These are phyloP conservation scores for Podaxis mareebaensis DNA, from an alignment of 768 basidiomycete genomes.

Conservation along the genomic window DNA sequence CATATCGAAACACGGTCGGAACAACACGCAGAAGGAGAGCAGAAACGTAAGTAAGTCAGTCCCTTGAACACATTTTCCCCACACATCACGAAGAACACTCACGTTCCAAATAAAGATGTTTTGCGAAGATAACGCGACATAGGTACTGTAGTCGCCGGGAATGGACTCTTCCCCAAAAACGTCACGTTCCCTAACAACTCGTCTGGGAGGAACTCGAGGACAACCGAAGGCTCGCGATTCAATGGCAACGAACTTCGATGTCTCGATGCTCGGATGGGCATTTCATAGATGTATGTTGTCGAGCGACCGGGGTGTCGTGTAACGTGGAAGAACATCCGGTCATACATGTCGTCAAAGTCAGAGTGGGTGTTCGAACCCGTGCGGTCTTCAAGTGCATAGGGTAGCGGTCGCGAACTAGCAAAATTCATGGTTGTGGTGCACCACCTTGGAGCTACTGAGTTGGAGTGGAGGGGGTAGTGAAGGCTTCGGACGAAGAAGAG, in stretches of 20 bases:
- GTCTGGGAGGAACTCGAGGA: conserved; percentile 61
- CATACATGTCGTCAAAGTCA: conserved; percentile 80
- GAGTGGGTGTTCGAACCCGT: conserved; percentile 53
- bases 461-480: neutral
- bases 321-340: conserved; percentile 70
- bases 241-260: conserved; percentile 55
- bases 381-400: conserved; percentile 51
- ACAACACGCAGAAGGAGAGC: neutral
- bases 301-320: conserved; percentile 45
- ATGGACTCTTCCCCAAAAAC: conserved; percentile 42
- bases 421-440: conserved; percentile 1
- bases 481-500: neutral
- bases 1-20: conserved; percentile 11
- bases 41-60: neutral
- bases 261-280: conserved; percentile 64
- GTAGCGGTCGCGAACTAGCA: neutral
- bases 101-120: conserved; percentile 68
- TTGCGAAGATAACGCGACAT: conserved; percentile 69
- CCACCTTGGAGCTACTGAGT: neutral
- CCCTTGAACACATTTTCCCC: neutral
- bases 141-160: conserved; percentile 41
- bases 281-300: conserved; percentile 61
- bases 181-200: conserved; percentile 61
- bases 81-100: conserved; percentile 26
- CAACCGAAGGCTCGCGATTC: conserved; percentile 51